Base-by-base conservation (phyloP, 352 stramenopile species). In the Phytophthora citricola region DNA sequence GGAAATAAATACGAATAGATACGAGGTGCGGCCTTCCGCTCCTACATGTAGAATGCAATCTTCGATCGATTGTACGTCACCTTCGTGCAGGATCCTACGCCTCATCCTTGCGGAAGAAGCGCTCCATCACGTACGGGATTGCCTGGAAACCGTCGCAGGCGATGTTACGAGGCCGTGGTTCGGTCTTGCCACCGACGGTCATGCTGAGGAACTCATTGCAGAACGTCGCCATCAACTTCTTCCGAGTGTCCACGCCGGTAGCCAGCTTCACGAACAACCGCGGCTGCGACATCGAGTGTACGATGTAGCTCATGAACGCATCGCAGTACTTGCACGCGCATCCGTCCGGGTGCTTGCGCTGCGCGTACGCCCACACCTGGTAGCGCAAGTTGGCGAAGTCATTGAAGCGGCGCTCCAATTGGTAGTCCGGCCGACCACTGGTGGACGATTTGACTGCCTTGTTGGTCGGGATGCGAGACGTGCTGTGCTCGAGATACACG, bases 381-480 rank as follows among this genome's bases (percentile, higher is more conserved):
- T 84, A 75, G 40, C 78, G 78, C 54, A 87, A 56, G 50, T 82
- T 70, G 56, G 75, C 75, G 36, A 87, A 87, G 57, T 84, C 75
- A 55, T 73, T 78, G 50, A 84, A 87, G 5, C 78, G 78, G 48
- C 76, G 73, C 56, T 87, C 69, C 36, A 87, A 47, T 32, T 81
- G 69, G 51, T 81, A 84, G 58, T 87, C 78, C 3, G 78, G 78
- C 43, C 60, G 62, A 17, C 41, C 64, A 17, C 39, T 78, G 15
- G 60, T 38, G 2, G 57, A 27, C 7, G 48, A 38, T 46, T 83
- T 62, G 44, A 52, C 22, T 29, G 50, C 71, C 71, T 84, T 79
- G 65, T 82, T 81, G 15, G 76, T 85, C 41, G 78, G 83, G 50
- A 92, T 87, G 43, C 81, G 81, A n/a, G 66, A 86, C 57, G 80